Evolutionary conservation across 192 early-diverging fungal species (phyloP).

Genomic region (Coemansia asiatica): DNA sequence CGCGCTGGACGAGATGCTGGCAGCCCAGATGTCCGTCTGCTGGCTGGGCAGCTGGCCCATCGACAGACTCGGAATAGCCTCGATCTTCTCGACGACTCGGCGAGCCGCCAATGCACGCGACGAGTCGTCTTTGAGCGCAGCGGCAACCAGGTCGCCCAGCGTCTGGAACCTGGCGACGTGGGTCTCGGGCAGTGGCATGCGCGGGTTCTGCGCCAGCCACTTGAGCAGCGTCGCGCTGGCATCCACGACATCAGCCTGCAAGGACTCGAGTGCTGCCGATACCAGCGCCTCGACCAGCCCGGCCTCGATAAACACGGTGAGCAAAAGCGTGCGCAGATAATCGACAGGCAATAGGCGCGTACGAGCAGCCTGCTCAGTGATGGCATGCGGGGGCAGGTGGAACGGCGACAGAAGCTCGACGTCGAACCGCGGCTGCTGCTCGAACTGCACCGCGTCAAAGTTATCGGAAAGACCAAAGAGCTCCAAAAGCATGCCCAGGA

Average conservation of each 20-base stretch:
- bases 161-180: slow-evolving; percentile 43
- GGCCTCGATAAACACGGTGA: slow-evolving; percentile 55
- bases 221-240: slow-evolving; percentile 51
- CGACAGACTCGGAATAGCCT: slow-evolving; percentile 48
- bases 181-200: slow-evolving; percentile 44
- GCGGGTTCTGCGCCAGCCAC: slow-evolving; percentile 54
- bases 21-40: slow-evolving; percentile 44
- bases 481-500: slow-evolving; percentile 55
- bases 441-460: slow-evolving; percentile 52
- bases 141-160: slow-evolving; percentile 34
- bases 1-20: slow-evolving; percentile 41
- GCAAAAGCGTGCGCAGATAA: slow-evolving; percentile 51
- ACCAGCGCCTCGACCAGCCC: slow-evolving; percentile 54
- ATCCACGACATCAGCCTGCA: slow-evolving; percentile 41
- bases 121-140: slow-evolving; percentile 20
- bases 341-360: slow-evolving; percentile 43
- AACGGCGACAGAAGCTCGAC: slow-evolving; percentile 47
- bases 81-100: slow-evolving; percentile 43
- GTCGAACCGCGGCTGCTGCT: slow-evolving; percentile 53
- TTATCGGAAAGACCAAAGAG: slow-evolving; percentile 52
- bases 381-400: slow-evolving; percentile 34
- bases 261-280: slow-evolving; percentile 24
- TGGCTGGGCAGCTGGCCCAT: slow-evolving; percentile 53
- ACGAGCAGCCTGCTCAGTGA: slow-evolving; percentile 35
- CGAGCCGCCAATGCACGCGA: slow-evolving; percentile 19